Evolutionary conservation across 2,329 filamentous ascomycete genomes (phyloP).

Genomic region (Penicillium sp.): DNA sequence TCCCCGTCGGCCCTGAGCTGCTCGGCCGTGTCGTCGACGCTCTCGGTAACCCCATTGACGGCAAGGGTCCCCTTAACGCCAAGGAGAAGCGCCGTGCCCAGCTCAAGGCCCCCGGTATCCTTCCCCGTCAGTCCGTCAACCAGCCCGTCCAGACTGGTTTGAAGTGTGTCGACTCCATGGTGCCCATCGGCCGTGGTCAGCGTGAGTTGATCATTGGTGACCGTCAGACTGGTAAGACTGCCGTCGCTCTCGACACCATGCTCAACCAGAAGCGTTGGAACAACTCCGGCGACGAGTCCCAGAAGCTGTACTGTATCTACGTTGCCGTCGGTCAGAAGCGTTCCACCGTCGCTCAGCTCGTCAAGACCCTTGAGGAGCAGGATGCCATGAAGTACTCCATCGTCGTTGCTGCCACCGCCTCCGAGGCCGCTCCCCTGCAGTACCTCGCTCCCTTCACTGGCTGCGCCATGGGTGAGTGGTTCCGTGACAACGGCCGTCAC

Average conservation of each 20-base stretch:
- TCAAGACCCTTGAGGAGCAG: slow-evolving; percentile 99
- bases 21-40: slow-evolving; percentile 98
- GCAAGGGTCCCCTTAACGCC: slow-evolving; percentile 96
- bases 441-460: slow-evolving; percentile 94
- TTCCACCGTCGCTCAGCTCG: slow-evolving; percentile 97
- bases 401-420: slow-evolving; percentile 93
- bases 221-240: slow-evolving; percentile 99
- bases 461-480: slow-evolving; percentile 69
- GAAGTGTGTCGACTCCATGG: slow-evolving; percentile 99
- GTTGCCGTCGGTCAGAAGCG: slow-evolving; percentile 99
- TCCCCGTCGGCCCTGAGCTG: slow-evolving; percentile 89
- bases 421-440: slow-evolving; percentile 93
- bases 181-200: slow-evolving; percentile 99
- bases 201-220: slow-evolving; percentile 99
- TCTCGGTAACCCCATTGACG: slow-evolving; percentile 98
- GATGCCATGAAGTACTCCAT: slow-evolving; percentile 99
- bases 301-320: slow-evolving; percentile 99
- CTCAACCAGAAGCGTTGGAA: slow-evolving; percentile 99
- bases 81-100: slow-evolving; percentile 93
- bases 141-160: slow-evolving; percentile 99
- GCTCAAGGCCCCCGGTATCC: slow-evolving; percentile 98
- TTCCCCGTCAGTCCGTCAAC: slow-evolving; percentile 96
- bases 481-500: slow-evolving; percentile 86
- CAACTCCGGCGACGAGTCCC: slow-evolving; percentile 79
- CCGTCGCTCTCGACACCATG: slow-evolving; percentile 95